A percentile compares a stretch with the other conserved stretches of the same genome.
phyloP scores from a whole-genome alignment of 139 green algal species.

The Picochlorum sp. region DNA sequence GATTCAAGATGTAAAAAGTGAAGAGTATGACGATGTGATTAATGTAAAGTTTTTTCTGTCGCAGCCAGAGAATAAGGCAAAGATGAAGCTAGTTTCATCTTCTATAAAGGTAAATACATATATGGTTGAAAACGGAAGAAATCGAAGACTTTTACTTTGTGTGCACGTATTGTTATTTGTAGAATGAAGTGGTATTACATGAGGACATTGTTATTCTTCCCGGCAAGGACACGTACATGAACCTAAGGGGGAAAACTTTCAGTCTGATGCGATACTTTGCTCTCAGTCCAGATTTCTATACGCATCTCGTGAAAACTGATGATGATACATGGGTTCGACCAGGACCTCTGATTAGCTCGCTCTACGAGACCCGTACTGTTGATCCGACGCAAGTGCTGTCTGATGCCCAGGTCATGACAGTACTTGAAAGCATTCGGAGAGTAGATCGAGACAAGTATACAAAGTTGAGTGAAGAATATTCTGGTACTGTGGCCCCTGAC shows the following conservation, averaged over 20 bases:
- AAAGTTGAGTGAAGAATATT: conserved; percentile 3
- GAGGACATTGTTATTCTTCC: conserved; percentile 34
- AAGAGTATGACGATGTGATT: not conserved
- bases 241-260: conserved; percentile 51
- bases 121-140: no score
- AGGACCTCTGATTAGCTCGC: conserved; percentile 9
- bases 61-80: no score
- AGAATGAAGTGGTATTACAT: conserved; percentile 16
- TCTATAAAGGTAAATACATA: no score
- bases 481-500: not conserved
- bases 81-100: no score
- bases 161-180: not conserved
- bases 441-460: not conserved
- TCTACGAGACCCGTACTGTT: conserved; percentile 3
- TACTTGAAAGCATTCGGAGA: no score
- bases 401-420: not conserved
- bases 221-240: conserved; percentile 32
- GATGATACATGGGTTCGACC: conserved; percentile 46
- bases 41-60: conserved; percentile 29
- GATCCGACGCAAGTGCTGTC: not conserved
- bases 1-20: not conserved
- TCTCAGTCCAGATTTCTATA: conserved; percentile 22
- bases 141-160: not conserved
- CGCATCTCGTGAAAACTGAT: conserved; percentile 50
- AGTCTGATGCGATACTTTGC: conserved; percentile 27